These are phyloP conservation scores for Podospora didyma DNA, from an alignment of 495 filamentous ascomycete species.

Conservation along the genomic window DNA sequence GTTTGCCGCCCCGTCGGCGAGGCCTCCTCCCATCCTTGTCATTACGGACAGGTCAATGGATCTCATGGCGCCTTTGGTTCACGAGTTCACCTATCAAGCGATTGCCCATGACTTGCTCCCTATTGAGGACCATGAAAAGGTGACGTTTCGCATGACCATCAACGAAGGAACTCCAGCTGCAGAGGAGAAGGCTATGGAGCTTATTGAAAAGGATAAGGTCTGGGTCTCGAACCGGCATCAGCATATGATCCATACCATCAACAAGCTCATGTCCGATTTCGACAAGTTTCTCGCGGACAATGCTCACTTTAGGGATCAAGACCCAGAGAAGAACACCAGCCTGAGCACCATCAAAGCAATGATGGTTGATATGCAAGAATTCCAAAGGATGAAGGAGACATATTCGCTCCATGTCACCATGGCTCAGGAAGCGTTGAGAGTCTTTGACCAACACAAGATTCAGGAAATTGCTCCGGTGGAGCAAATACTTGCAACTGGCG, in stretches of 20 bases:
- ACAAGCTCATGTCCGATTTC: conserved; percentile 88
- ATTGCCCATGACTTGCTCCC: conserved; percentile 93
- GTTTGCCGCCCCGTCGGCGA: conserved; percentile 75
- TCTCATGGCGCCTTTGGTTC: conserved; percentile 75
- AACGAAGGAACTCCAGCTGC: conserved; percentile 65
- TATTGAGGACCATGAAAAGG: conserved; percentile 81
- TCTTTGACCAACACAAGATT: conserved; percentile 79
- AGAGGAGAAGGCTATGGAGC: conserved; percentile 84
- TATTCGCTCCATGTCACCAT: conserved; percentile 94
- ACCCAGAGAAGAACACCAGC: conserved; percentile 60
- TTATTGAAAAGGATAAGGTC: conserved; percentile 82
- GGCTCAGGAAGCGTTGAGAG: conserved; percentile 97
- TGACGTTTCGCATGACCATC: conserved; percentile 72
- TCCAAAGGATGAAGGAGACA: conserved; percentile 88
- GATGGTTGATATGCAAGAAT: conserved; percentile 90
- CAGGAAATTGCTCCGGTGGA: conserved; percentile 83
- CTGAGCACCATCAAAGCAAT: conserved; percentile 95
- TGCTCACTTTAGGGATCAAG: conserved; percentile 87
- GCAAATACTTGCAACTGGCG: conserved; percentile 79
- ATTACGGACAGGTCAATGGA: conserved; percentile 94
- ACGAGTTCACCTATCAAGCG: conserved; percentile 97
- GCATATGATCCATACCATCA: conserved; percentile 98
- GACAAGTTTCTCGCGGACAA: conserved; percentile 85
- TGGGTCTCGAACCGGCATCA: conserved; percentile 91
- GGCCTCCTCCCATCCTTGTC: conserved; percentile 78